Evolutionary conservation across 805 yeast genomes (phyloP).

Genomic region (Vanderwaltozyma verrucispora): DNA sequence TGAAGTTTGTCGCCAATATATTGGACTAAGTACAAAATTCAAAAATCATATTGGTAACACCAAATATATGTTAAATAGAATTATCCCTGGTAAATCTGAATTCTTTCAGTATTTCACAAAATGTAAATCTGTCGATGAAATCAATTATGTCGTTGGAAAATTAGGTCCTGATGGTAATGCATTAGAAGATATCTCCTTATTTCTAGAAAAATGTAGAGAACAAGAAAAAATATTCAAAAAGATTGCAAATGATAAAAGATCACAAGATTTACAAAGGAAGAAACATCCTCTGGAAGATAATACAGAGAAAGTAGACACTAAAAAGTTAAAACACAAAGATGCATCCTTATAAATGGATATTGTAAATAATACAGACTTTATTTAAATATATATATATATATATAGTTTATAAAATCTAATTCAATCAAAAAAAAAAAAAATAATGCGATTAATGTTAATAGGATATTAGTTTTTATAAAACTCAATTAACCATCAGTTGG

Average conservation of each 20-base stretch:
- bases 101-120: slow-evolving; percentile 48
- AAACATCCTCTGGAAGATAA: not conserved
- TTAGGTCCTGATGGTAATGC: slow-evolving; percentile 13
- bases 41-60: slow-evolving; percentile 64
- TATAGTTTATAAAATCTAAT: too few relatives aligned
- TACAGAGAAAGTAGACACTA: not conserved
- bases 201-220: slow-evolving; percentile 6
- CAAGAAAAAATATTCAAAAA: not conserved
- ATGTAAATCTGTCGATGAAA: slow-evolving; percentile 45
- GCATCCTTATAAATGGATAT: too few relatives aligned
- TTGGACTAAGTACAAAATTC: slow-evolving; percentile 40
- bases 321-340: not conserved
- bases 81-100: slow-evolving; percentile 65
- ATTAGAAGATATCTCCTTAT: slow-evolving; percentile 14
- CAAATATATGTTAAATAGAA: slow-evolving; percentile 68
- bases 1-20: slow-evolving; percentile 43
- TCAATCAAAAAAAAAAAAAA: too few relatives aligned
- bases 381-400: too few relatives aligned
- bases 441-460: too few relatives aligned
- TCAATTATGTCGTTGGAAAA: slow-evolving; percentile 22
- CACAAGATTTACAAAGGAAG: not conserved
- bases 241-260: not conserved
- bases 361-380: too few relatives aligned
- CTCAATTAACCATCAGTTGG: too few relatives aligned
- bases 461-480: too few relatives aligned